Evolutionary conservation across 768 basidiomycete genomes (phyloP).

Genomic region (Tulasnella sp.): DNA sequence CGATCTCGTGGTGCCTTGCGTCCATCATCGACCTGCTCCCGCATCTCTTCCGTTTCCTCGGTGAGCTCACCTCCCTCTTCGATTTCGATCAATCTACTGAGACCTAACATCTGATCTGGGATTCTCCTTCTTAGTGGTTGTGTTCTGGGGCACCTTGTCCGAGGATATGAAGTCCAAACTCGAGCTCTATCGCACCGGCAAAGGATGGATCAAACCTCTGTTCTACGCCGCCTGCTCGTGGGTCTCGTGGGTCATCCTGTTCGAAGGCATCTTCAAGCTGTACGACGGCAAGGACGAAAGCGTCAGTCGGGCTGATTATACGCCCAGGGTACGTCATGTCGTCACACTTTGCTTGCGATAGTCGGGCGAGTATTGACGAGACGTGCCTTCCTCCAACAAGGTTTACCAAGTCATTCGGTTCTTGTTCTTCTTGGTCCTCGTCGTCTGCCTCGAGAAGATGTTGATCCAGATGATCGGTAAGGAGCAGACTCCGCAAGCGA

Average conservation of each 20-base stretch:
- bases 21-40: conserved; percentile 60
- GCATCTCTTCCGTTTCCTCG: conserved; percentile 29
- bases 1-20: conserved; percentile 36
- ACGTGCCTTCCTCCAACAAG: conserved; percentile 24
- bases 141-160: conserved; percentile 65
- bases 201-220: conserved; percentile 47
- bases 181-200: conserved; percentile 59
- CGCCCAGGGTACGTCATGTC: conserved; percentile 35
- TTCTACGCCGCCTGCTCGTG: conserved; percentile 61
- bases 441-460: conserved; percentile 53
- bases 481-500: no score
- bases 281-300: conserved; percentile 32
- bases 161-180: conserved; percentile 53
- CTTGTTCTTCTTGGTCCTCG: conserved; percentile 60
- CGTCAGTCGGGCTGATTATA: conserved; percentile 48
- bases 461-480: conserved; percentile 54
- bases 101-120: neutral
- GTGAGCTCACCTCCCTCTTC: neutral
- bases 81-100: no score
- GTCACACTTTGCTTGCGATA: neutral
- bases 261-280: conserved; percentile 50
- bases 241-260: conserved; percentile 68
- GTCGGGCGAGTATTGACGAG: neutral
- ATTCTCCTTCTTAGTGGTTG: conserved; percentile 35
- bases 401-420: conserved; percentile 57